Evolutionary conservation across 1,284 basidiomycete species (phyloP).

Genomic region (Anthracocystis setariae): DNA sequence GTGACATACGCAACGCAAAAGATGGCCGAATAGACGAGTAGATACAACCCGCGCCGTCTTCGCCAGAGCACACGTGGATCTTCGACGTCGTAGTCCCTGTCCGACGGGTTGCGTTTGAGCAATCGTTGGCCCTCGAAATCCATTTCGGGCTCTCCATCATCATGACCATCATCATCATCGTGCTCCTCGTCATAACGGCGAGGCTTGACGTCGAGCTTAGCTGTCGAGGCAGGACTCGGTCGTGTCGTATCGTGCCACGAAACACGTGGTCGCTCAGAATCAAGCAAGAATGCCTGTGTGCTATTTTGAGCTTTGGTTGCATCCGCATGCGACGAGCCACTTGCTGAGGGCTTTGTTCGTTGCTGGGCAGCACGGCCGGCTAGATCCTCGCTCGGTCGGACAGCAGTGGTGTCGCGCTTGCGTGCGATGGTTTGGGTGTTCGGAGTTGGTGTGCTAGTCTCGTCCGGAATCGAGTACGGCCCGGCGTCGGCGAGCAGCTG

Average conservation of each 20-base stretch:
- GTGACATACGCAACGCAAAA: conserved; percentile 76
- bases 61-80: conserved; percentile 33
- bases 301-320: neutral
- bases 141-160: conserved; percentile 4
- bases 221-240: conserved; percentile 1
- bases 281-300: neutral
- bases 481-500: too few species aligned
- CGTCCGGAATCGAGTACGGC: too few species aligned
- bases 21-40: conserved; percentile 69
- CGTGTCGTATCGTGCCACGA: conserved; percentile 30
- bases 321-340: neutral
- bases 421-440: too few species aligned
- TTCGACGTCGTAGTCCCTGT: conserved; percentile 20
- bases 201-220: conserved; percentile 16
- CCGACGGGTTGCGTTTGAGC: conserved; percentile 15
- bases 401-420: neutral
- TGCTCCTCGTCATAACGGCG: neutral
- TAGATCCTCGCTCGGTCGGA: neutral
- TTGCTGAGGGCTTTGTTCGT: too few species aligned
- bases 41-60: conserved; percentile 35
- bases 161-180: conserved; percentile 7
- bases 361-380: neutral
- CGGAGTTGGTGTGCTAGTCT: too few species aligned
- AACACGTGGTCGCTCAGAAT: conserved; percentile 26
- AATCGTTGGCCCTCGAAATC: conserved; percentile 19